A percentile compares a stretch with the other conserved stretches of the same genome.
These are phyloP conservation scores for Parascedosporium putredinis DNA, from an alignment of 2,329 filamentous ascomycete genomes.

Conservation along the genomic window DNA sequence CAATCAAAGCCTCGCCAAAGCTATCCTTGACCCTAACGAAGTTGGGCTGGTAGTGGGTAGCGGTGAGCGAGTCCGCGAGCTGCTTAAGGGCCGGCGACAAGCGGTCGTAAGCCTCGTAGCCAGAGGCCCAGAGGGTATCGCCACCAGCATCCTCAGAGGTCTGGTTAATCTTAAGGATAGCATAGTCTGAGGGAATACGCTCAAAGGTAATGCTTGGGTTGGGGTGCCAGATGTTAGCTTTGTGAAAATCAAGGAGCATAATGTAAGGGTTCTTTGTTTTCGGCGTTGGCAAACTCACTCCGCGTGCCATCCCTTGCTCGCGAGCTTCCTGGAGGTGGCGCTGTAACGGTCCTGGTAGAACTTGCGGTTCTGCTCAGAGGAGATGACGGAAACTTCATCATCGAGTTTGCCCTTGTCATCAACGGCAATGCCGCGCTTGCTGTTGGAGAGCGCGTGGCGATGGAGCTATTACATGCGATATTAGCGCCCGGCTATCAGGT, in stretches of 20 bases:
- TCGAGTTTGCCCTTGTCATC: conserved; percentile 41
- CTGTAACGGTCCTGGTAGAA: conserved; percentile 25
- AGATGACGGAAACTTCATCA: conserved; percentile 54
- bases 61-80: conserved; percentile 50
- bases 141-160: conserved; percentile 45
- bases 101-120: conserved; percentile 56
- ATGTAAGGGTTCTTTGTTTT: background rate
- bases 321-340: conserved; percentile 18
- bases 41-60: conserved; percentile 40
- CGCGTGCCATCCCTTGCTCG: conserved; percentile 31
- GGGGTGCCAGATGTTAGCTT: background rate
- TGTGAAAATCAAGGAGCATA: background rate
- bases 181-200: conserved; percentile 52
- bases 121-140: conserved; percentile 56
- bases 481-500: background rate
- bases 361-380: conserved; percentile 39
- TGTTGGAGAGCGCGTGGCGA: conserved; percentile 36
- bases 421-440: conserved; percentile 30
- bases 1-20: conserved; percentile 33
- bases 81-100: conserved; percentile 44
- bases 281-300: conserved; percentile 19
- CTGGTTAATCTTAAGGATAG: conserved; percentile 45
- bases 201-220: conserved; percentile 45
- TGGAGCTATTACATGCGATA: conserved; percentile 21
- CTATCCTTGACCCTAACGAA: conserved; percentile 39